Conservation (phyloP, 2,329 filamentous ascomycete genomes). For the Pseudogymnoascus sp. region DNA sequence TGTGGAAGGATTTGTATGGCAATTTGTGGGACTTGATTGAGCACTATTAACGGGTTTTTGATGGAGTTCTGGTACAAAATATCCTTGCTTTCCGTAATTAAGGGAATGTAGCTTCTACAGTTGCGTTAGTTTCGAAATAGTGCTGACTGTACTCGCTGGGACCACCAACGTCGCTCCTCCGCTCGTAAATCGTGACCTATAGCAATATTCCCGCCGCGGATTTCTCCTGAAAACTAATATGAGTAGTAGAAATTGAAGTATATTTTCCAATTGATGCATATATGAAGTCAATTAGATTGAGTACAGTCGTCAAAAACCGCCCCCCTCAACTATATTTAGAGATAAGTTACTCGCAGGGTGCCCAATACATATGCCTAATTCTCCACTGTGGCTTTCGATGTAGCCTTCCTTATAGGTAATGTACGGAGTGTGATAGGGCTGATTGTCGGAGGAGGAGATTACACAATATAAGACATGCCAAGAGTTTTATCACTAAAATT, state of each 20-base stretch:
- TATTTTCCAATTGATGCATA: too few relatives aligned
- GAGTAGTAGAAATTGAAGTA: too few relatives aligned
- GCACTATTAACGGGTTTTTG: background rate
- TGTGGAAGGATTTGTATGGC: conserved; percentile 7
- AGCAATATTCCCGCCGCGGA: too few relatives aligned
- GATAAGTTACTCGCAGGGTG: background rate
- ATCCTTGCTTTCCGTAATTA: too few relatives aligned
- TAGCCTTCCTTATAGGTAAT: background rate
- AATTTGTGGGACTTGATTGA: conserved; percentile 10
- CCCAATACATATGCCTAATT: background rate
- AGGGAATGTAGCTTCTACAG: too few relatives aligned
- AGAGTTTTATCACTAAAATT: background rate
- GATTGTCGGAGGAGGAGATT: background rate
- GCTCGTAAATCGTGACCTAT: too few relatives aligned
- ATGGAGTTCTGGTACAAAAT: too few relatives aligned
- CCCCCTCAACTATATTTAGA: background rate
- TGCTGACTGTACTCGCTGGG: too few relatives aligned
- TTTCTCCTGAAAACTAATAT: too few relatives aligned
- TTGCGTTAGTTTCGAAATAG: too few relatives aligned
- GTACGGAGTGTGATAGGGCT: background rate
- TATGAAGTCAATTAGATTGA: too few relatives aligned
- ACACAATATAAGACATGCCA: background rate
- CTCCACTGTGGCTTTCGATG: background rate
- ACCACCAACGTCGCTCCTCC: too few relatives aligned
- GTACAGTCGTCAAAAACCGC: background rate